Percentiles rank a stretch among this genome's conserved stretches.
Conservation (phyloP, 495 filamentous ascomycete genomes). For the Aspergillus ostianus region DNA sequence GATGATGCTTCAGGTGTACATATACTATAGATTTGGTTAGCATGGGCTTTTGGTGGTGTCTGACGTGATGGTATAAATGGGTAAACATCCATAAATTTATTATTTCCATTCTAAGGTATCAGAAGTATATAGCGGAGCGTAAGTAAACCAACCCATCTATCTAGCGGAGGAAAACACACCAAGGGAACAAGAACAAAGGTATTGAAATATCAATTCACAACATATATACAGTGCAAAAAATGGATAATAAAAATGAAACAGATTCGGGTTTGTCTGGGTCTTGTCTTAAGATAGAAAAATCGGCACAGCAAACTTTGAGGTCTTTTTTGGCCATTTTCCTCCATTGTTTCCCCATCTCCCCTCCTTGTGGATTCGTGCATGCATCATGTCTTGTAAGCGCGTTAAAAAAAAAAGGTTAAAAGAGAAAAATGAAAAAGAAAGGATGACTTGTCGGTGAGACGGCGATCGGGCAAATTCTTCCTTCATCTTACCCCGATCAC, state of each 20-base stretch:
- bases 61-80: no score
- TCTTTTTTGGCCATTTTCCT: not conserved
- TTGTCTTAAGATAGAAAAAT: not conserved
- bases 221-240: not conserved
- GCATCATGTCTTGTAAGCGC: conserved; percentile 12
- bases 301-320: not conserved
- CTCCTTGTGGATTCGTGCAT: conserved; percentile 9
- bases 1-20: no score
- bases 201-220: not conserved
- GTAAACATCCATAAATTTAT: no score
- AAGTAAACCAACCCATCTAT: not conserved
- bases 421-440: not conserved
- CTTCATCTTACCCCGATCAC: not conserved
- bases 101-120: no score
- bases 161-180: not conserved
- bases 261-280: not conserved
- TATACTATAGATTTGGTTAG: no score
- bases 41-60: no score
- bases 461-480: not conserved
- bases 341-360: conserved; percentile 4
- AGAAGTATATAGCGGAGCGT: no score
- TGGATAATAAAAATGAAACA: not conserved
- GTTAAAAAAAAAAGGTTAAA: conserved; percentile 1
- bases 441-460: not conserved
- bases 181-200: not conserved